Conservation (phyloP, 164 flowering plant genomes). For the Vitis amurensis region DNA sequence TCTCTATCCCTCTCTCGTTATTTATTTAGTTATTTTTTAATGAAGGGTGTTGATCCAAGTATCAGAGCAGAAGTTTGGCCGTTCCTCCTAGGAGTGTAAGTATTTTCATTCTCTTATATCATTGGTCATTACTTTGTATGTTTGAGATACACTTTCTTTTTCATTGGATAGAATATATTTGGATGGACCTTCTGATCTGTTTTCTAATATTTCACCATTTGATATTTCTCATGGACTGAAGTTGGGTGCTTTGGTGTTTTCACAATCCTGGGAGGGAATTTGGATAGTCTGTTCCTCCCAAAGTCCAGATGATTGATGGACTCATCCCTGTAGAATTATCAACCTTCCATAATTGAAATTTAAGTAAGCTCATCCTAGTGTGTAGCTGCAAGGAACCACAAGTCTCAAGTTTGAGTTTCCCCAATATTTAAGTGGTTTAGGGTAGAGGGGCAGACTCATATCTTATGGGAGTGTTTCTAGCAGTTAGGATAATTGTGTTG, state of each 20-base stretch:
- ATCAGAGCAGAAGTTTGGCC: conserved; percentile 97
- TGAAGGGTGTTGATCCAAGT: conserved; percentile 89
- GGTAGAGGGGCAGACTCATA: too few relatives aligned
- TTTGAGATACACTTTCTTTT: too few relatives aligned
- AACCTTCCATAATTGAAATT: neutral
- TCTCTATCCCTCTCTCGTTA: too few relatives aligned
- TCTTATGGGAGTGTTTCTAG: too few relatives aligned
- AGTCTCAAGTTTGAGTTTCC: too few relatives aligned
- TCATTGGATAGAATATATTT: too few relatives aligned
- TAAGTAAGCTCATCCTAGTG: neutral
- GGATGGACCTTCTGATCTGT: neutral
- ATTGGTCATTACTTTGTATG: neutral
- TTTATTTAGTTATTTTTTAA: conserved; percentile 1
- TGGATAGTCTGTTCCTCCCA: neutral
- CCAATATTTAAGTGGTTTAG: too few relatives aligned
- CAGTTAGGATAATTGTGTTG: too few relatives aligned
- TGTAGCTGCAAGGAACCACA: too few relatives aligned
- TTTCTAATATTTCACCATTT: neutral
- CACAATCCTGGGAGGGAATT: neutral
- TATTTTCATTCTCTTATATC: neutral
- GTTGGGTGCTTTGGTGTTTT: conserved; percentile 2
- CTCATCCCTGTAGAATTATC: neutral
- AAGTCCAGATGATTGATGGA: neutral
- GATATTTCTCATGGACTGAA: neutral
- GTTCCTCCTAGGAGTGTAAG: conserved; percentile 98